phyloP scores from a whole-genome alignment of 768 basidiomycete species.

The Asterophora parasitica region DNA sequence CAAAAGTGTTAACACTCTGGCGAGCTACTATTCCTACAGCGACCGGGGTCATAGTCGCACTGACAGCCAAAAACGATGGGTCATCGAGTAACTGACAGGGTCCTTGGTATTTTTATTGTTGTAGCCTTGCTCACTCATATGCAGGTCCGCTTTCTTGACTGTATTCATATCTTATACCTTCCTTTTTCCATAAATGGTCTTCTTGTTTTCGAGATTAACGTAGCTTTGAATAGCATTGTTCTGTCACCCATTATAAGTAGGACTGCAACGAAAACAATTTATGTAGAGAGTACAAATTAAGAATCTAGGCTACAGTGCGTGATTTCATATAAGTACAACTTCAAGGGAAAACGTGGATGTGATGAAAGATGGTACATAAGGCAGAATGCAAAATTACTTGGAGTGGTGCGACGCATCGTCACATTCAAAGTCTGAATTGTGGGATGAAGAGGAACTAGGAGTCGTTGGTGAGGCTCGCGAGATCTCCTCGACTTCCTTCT shows the following conservation, averaged over 20 bases:
- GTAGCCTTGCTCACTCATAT: background rate
- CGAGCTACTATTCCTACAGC: conserved; percentile 28
- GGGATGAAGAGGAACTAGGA: conserved; percentile 32
- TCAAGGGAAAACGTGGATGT: background rate
- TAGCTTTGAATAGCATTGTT: conserved; percentile 1
- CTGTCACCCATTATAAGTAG: background rate
- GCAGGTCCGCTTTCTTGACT: conserved; percentile 4
- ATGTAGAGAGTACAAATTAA: conserved; percentile 3
- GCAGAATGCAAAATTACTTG: too few relatives aligned
- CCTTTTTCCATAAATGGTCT: conserved; percentile 2
- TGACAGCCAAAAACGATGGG: conserved; percentile 43
- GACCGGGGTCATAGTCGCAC: conserved; percentile 28
- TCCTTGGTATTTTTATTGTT: background rate
- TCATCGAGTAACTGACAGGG: conserved; percentile 43
- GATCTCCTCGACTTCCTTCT: conserved; percentile 57
- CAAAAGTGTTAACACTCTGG: conserved; percentile 33
- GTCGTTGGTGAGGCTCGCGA: conserved; percentile 45
- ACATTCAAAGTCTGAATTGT: conserved; percentile 11
- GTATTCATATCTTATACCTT: background rate
- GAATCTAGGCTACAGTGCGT: conserved; percentile 5
- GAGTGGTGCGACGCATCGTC: too few relatives aligned
- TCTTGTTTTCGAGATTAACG: background rate
- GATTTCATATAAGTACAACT: conserved; percentile 1
- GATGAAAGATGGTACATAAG: background rate
- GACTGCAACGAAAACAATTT: background rate